These are phyloP conservation scores for Kalmusia sp. DNA, from an alignment of 2,329 filamentous ascomycete species.

Conservation along the genomic window DNA sequence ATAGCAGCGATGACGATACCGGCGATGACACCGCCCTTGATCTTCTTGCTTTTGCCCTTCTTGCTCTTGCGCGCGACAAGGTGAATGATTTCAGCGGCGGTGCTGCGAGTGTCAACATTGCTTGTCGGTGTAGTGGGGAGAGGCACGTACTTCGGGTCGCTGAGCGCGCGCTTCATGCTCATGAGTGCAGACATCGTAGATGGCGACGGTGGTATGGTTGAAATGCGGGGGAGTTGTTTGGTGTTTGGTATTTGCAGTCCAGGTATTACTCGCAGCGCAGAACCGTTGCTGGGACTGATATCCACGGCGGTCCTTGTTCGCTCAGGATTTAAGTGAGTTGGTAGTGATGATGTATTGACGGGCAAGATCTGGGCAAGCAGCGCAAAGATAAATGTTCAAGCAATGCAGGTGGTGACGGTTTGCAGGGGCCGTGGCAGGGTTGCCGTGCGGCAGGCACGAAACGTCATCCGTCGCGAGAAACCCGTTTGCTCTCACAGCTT, in stretches of 20 bases:
- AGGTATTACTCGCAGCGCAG: too few species aligned
- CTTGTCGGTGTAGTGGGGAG: background rate
- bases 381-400: too few species aligned
- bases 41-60: conserved; percentile 6
- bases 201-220: background rate
- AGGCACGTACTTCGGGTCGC: conserved; percentile 10
- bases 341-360: too few species aligned
- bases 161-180: conserved; percentile 5
- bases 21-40: conserved; percentile 11
- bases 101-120: background rate
- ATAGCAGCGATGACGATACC: conserved; percentile 14
- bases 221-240: background rate
- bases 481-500: background rate
- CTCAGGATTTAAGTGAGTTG: too few species aligned
- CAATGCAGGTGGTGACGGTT: too few species aligned
- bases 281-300: too few species aligned
- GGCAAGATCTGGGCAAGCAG: too few species aligned
- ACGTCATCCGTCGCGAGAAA: too few species aligned
- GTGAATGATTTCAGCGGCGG: background rate
- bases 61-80: conserved; percentile 10
- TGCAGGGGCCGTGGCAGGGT: too few species aligned
- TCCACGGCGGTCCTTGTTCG: too few species aligned
- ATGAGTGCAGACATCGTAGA: conserved; percentile 5
- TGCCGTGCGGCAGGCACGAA: too few species aligned
- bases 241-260: background rate